phyloP scores from a whole-genome alignment of 495 filamentous ascomycete genomes.

The Venustampulla echinocandica region DNA sequence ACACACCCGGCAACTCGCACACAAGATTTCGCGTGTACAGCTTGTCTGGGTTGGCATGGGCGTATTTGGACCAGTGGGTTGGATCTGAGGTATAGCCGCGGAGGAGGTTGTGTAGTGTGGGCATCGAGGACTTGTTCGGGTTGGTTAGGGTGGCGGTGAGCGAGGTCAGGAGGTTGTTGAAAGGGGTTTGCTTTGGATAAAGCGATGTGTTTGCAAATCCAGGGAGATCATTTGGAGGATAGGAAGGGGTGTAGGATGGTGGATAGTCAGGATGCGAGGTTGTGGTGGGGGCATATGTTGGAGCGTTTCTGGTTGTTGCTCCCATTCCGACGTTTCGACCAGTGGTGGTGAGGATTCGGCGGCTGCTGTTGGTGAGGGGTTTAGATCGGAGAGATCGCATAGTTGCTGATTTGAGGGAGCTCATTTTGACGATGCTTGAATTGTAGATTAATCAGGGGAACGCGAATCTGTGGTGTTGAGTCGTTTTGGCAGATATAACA shows the following conservation, averaged over 20 bases:
- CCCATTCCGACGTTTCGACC: background rate
- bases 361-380: background rate
- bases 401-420: background rate
- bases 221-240: background rate
- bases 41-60: slow-evolving; percentile 51
- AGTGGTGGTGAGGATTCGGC: background rate
- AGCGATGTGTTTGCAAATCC: background rate
- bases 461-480: too few relatives aligned
- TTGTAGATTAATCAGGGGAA: too few relatives aligned
- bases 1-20: slow-evolving; percentile 47
- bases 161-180: slow-evolving; percentile 13
- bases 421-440: background rate
- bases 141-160: slow-evolving; percentile 10
- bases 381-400: background rate
- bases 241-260: background rate
- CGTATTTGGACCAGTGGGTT: slow-evolving; percentile 65
- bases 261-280: background rate
- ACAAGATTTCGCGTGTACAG: slow-evolving; percentile 84
- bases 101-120: slow-evolving; percentile 9
- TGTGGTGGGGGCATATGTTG: background rate
- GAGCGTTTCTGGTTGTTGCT: background rate
- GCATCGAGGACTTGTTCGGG: slow-evolving; percentile 6
- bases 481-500: background rate
- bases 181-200: background rate
- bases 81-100: slow-evolving; percentile 13